Evolutionary conservation across 306 rosid species (phyloP), one percentile per base, ranked within the genome.

Genomic region (Prunus mira): DNA sequence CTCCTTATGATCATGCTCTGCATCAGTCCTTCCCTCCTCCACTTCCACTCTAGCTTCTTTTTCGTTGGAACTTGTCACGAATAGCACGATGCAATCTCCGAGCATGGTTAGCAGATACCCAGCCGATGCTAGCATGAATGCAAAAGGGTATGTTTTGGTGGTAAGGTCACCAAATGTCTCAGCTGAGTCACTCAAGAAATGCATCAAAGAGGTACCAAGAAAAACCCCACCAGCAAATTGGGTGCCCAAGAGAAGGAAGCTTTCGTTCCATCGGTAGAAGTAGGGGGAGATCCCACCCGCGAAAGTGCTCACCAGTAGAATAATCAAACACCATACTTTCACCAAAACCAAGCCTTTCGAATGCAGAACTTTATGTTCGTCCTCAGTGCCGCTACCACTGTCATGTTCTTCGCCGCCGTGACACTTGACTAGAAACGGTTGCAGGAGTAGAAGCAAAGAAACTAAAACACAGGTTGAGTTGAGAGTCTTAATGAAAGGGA

Each of bases 151-250:
- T 0, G 88, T 45, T 28, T 93, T 89, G 0, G 78, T 43, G n/a
- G 94, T 88, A 19, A 93, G 90, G 5, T 80, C 87, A 8, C 18
- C 49, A 43, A 93, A 90, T 0, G 82, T 79, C n/a, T 6, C 79
- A 12, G 18, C 28, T 0, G 97, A 70, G 72, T 93, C 97, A 38
- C 96, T 86, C 91, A 90, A 73, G 85, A 90, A 93, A 78, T 93
- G 96, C 66, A 86, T 93, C 84, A 93, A 2, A 27, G 97, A 83
- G 24, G 96, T 88, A 9, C 90, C 97, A 28, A 92, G 78, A 74
- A 92, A 92, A 28, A 93, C 87, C 4, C 97, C 97, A 22, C 86
- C 97, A 0, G 96, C 91, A 41, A 93, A 88, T 28, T 88, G 96
- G 3, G 94, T 90, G 15, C 96, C 94, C 54, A 89, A 13, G 0